These are phyloP conservation scores for Podaxis pistillaris DNA, from an alignment of 768 basidiomycete species.

Conservation along the genomic window DNA sequence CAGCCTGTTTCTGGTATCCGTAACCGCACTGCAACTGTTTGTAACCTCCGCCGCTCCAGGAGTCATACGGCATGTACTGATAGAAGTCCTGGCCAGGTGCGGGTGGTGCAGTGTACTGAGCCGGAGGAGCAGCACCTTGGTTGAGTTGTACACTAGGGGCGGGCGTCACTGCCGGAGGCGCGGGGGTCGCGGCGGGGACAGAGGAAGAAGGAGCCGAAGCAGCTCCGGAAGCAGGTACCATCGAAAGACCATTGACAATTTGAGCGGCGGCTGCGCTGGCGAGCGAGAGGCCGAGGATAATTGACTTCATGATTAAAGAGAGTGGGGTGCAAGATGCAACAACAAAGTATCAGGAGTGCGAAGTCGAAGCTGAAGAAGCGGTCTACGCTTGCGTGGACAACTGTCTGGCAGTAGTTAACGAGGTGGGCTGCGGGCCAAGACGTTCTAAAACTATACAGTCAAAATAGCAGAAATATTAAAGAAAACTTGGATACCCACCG, in stretches of 20 bases:
- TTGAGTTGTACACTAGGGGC: conserved; percentile 19
- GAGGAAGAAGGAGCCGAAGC: conserved; percentile 22
- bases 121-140: conserved; percentile 30
- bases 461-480: conserved; percentile 38
- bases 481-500: conserved; percentile 35
- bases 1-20: conserved; percentile 54
- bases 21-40: conserved; percentile 68
- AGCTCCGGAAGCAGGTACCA: conserved; percentile 30
- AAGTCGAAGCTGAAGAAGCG: conserved; percentile 50
- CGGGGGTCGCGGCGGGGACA: conserved; percentile 16
- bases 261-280: conserved; percentile 58
- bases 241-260: conserved; percentile 46
- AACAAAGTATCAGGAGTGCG: conserved; percentile 32
- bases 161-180: conserved; percentile 20
- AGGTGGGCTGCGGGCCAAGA: conserved; percentile 39
- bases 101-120: conserved; percentile 32
- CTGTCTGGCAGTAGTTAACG: conserved; percentile 61
- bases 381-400: conserved; percentile 64
- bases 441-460: conserved; percentile 31
- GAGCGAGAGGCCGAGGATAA: conserved; percentile 58
- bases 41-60: conserved; percentile 64
- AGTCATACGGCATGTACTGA: conserved; percentile 55
- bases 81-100: conserved; percentile 38
- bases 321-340: conserved; percentile 40
- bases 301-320: conserved; percentile 63